phyloP scores from a whole-genome alignment of 192 early-diverging fungal genomes.

The Coemansia sp. region DNA sequence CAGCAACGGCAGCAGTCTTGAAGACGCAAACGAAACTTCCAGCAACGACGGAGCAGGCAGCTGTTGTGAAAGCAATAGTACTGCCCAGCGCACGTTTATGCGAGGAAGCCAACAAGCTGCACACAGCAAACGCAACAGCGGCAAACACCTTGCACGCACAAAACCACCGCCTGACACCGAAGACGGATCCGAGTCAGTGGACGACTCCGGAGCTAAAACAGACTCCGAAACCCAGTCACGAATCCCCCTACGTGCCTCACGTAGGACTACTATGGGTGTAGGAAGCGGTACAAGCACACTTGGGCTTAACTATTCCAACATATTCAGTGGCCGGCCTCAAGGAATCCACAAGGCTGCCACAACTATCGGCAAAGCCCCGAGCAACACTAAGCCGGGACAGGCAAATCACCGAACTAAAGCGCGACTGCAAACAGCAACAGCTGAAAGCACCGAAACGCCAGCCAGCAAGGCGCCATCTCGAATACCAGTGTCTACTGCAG shows the following conservation, averaged over 20 bases:
- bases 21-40: slow-evolving; percentile 8
- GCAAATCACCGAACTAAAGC: slow-evolving; percentile 1
- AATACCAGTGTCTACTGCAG: slow-evolving; percentile 7
- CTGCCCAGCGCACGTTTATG: slow-evolving; percentile 24
- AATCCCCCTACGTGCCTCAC: slow-evolving; percentile 23
- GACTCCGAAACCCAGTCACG: slow-evolving; percentile 13
- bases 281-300: slow-evolving; percentile 52
- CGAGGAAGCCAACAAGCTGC: slow-evolving; percentile 16
- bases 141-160: slow-evolving; percentile 14
- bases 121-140: slow-evolving; percentile 10
- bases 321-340: slow-evolving; percentile 30
- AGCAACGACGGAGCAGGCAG: slow-evolving; percentile 19
- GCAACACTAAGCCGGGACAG: background rate
- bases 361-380: slow-evolving; percentile 4
- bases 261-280: slow-evolving; percentile 49
- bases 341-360: slow-evolving; percentile 14
- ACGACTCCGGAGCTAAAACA: slow-evolving; percentile 2
- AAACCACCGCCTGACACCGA: background rate
- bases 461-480: background rate
- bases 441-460: background rate
- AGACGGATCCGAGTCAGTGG: background rate
- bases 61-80: slow-evolving; percentile 17
- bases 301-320: slow-evolving; percentile 43
- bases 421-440: slow-evolving; percentile 3
- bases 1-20: slow-evolving; percentile 15